Evolutionary conservation across 1,284 basidiomycete species (phyloP), one percentile per base, ranked within the genome.

Genomic region (Phylloboletellus chloephorus): DNA sequence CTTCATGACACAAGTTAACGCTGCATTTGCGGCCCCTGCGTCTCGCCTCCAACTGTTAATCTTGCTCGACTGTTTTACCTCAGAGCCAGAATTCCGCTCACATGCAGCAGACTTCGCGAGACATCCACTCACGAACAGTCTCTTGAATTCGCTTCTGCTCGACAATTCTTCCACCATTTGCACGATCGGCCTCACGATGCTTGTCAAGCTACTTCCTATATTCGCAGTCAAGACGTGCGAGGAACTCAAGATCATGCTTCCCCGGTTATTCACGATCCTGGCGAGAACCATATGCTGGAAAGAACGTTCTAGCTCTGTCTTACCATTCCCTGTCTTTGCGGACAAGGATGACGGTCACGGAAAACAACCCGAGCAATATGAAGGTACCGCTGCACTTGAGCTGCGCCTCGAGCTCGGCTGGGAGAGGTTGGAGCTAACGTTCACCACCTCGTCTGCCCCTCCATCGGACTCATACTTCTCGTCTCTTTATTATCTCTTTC

Each of bases 401-500:
- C 61, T 79, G 15, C 71, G 72, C 11, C 63, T 72, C 12, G 75
- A 80, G 35, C 59, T 84, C 17, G 56, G 69, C 7, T 88, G 87
- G 87, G 63, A 76, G 46, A 71, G 75, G 30, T 67, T 87, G 19
- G 76, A 82, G 39, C 64, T 68, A 49, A 71, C 75, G 0, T 78
- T 82, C 52, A 63, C 71, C 41, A 66, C 67, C 2, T 69, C 76
- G 5, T 64, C 68, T 15, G 60, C 73, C 2, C 84, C 83, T 25
- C 72, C 73, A 13, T 69, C 74, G 11, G 72, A 75, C 26, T 71
- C 69, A 40, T 82, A 74, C 55, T 93, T 91, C 66, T 83, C 84
- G 6, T 72, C 78, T 41, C 67, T 94, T 50, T 94, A 92, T 63
- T 93, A 89, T 53, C 74, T 94, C 39, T 94, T 87, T 62, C 90